Evolutionary conservation across 2,329 filamentous ascomycete species (phyloP).

Genomic region (Calonectria henricotiae): DNA sequence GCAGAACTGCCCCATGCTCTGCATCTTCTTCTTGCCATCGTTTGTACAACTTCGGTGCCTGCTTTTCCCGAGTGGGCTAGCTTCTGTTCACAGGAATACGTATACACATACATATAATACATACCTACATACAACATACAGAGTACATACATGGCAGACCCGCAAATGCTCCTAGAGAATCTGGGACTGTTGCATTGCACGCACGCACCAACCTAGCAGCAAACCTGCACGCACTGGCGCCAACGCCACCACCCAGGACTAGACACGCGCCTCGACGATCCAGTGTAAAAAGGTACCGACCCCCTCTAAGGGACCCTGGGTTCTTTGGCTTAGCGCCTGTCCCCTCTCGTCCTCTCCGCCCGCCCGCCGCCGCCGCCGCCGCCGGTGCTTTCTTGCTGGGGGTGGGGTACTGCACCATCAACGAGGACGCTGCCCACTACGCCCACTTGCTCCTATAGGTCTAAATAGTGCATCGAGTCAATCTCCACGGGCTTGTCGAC

Average conservation of each 20-base stretch:
- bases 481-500: slow-evolving; percentile 25
- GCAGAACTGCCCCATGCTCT: background rate
- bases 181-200: slow-evolving; percentile 19
- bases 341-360: slow-evolving; percentile 29
- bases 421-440: slow-evolving; percentile 18
- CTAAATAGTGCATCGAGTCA: slow-evolving; percentile 22
- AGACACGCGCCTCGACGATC: slow-evolving; percentile 27
- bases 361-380: slow-evolving; percentile 29
- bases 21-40: background rate
- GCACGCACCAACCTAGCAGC: slow-evolving; percentile 10
- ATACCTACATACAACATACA: background rate
- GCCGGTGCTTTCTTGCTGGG: slow-evolving; percentile 31
- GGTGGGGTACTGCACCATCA: slow-evolving; percentile 25
- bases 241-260: slow-evolving; percentile 20
- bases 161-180: background rate
- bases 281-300: slow-evolving; percentile 31
- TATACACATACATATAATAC: background rate
- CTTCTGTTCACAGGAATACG: slow-evolving; percentile 6
- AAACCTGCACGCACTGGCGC: background rate
- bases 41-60: background rate
- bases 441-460: slow-evolving; percentile 4
- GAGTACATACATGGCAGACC: background rate
- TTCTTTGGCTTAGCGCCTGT: slow-evolving; percentile 30
- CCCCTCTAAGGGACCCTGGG: slow-evolving; percentile 18
- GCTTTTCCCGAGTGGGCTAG: slow-evolving; percentile 1